Evolutionary conservation across 2,329 filamentous ascomycete species (phyloP), one percentile per base, ranked within the genome.

Genomic region (Hymenoscyphus occultus): DNA sequence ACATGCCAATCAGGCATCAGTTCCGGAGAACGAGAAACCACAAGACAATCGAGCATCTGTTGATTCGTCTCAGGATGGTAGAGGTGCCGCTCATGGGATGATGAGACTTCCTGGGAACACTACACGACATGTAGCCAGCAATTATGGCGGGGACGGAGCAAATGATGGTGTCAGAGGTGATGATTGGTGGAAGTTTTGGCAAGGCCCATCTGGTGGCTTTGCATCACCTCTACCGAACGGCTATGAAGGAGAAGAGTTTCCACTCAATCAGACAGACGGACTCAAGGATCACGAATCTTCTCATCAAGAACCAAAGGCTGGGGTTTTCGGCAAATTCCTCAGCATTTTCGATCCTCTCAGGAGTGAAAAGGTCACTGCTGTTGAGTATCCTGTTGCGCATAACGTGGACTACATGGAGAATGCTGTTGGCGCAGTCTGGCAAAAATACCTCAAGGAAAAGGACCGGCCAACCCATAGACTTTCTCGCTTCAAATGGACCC

Each of bases 381-480:
- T 68, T 5, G 68, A 76, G 7, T 96, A 96, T 71, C 84, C 86
- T 0, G 66, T 80, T 2, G 86, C 90, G 0, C 87, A 85, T 73
- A 86, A 90, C 67, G 76, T 85, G 40, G 83, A 89, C 1, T 86
- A 81, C 69, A 80, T 84, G 42, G 84, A 89, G 35, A 82, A 88
- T 64, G 82, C 86, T 12, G 85, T 88, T 56, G 84, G 83, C 9
- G 83, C 86, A 59, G 87, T 91, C 0, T 99, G 95, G 95, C 87
- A 88, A 72, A 90, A 88, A 67, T 97, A 93, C 78, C 80, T 98
- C 60, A 89, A 87, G 73, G 85, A 86, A 65, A 93, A 90, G 64
- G 88, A 97, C 67, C 89, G 95, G 45, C 92, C 94, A 19, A 96
- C 91, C 0, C 93, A 96, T 79, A 87, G 89, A 58, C 79, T 97